Base-by-base conservation (phyloP, 2,329 filamentous ascomycete species). In the Aureobasidium sp. region DNA sequence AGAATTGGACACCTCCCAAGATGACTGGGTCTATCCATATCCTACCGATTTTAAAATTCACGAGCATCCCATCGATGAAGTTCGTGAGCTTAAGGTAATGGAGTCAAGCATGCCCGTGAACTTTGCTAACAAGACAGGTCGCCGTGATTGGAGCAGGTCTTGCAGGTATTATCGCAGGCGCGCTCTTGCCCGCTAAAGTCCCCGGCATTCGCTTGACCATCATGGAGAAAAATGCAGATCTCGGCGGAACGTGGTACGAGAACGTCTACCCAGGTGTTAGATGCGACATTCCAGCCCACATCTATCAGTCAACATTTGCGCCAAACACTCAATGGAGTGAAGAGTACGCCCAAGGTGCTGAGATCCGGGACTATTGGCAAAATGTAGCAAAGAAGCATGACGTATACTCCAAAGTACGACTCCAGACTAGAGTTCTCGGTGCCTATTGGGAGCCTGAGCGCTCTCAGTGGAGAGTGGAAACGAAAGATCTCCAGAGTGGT, bases 321-420 rank as follows among this genome's bases (percentile, higher is more conserved):
- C 82, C 83, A 1, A 88, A 88, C 53, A 78, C 76, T 0, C 74
- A 85, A 58, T 89, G 85, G 85, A 76, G 75, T 0, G 81, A 86
- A 59, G 75, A 82, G 55, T 88, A 86, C 61, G 79, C 84, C 0
- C 78, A 79, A 32, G 84, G 84, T 0, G 64, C 70, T 3, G 85
- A 89, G 64, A 88, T 89, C 55, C 70, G 74, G 6, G 74, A 79
- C 14, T 89, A 89, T 62, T 83, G 83, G 81, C 75, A 85, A 59
- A 66, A 66, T 0, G 66, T 85, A 3, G 83, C 84, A 0, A 70
- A 70, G 6, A 85, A 87, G 59, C 77, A 86, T 63, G 74, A 81
- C 51, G 78, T 87, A 1, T 83, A 86, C 62, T 70, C 78, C 29
- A 75, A 79, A 49, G 68, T 81, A 1, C 74, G 76, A 53, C 71